Percentiles rank a stretch among this genome's conserved stretches.
Conservation (phyloP, 139 green algal species). For the Ettlia oleoabundans region DNA sequence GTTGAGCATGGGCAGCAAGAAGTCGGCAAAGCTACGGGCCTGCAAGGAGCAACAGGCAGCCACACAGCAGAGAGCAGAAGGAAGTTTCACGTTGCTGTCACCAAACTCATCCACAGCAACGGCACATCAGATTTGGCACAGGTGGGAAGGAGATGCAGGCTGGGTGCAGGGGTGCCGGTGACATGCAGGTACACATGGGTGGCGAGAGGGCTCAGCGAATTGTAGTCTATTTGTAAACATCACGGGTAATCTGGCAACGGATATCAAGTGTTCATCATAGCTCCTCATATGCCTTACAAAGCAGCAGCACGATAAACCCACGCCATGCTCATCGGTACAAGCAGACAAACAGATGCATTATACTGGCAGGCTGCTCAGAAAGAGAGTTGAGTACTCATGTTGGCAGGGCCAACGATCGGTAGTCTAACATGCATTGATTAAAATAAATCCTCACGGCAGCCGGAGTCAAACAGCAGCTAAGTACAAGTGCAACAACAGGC, state of each 20-base stretch:
- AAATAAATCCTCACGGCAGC: conserved; percentile 24
- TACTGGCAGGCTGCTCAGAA: conserved; percentile 49
- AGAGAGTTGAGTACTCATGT: conserved; percentile 45
- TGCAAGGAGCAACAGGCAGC: conserved; percentile 42
- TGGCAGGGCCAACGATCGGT: conserved; percentile 30
- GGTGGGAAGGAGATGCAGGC: neutral
- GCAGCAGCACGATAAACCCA: neutral
- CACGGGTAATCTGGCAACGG: conserved; percentile 35
- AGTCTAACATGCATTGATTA: conserved; percentile 53
- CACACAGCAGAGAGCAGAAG: too few relatives aligned
- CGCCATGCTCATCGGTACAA: too few relatives aligned
- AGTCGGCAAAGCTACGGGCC: conserved; percentile 77
- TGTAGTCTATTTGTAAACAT: conserved; percentile 41
- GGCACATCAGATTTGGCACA: too few relatives aligned
- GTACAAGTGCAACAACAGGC: neutral
- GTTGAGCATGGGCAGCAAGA: conserved; percentile 95
- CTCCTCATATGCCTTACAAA: neutral
- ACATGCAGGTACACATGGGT: neutral
- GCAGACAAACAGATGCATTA: neutral
- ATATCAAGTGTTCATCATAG: conserved; percentile 39
- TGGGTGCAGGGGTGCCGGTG: neutral
- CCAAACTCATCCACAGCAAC: too few relatives aligned
- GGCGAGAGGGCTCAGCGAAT: conserved; percentile 32
- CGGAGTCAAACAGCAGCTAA: neutral
- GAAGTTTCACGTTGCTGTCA: too few relatives aligned